Evolutionary conservation across 306 rosid species (phyloP).

Genomic region (Sphenostylis stenocarpa): DNA sequence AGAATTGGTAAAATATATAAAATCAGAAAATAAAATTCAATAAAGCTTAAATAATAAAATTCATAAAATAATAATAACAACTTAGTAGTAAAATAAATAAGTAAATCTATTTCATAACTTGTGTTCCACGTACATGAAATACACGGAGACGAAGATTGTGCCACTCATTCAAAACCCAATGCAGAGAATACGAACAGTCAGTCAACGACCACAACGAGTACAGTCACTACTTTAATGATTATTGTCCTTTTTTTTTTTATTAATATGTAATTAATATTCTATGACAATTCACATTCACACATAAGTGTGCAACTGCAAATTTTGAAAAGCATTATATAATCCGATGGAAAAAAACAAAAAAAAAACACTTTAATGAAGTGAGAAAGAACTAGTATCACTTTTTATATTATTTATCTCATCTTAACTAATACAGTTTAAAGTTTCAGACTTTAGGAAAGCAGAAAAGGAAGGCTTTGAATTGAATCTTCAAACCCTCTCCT

Average conservation of each 20-base stretch:
- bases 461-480: background rate
- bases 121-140: too few species aligned
- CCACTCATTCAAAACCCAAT: too few species aligned
- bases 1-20: too few species aligned
- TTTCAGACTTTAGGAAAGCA: background rate
- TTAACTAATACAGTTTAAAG: background rate
- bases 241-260: background rate
- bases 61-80: too few species aligned
- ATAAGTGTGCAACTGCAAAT: background rate
- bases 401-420: background rate
- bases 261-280: background rate
- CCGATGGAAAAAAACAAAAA: background rate
- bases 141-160: too few species aligned
- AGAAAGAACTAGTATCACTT: background rate
- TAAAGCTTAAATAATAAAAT: too few species aligned
- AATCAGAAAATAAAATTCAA: too few species aligned
- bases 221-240: background rate
- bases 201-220: too few species aligned
- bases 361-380: background rate
- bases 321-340: background rate
- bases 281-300: background rate
- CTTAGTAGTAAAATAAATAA: too few species aligned
- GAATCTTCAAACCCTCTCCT: conserved; percentile 19
- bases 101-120: too few species aligned
- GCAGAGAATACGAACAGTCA: background rate